These are phyloP conservation scores for Leptographium radiaticola DNA, from an alignment of 2,329 filamentous ascomycete genomes.

Conservation along the genomic window DNA sequence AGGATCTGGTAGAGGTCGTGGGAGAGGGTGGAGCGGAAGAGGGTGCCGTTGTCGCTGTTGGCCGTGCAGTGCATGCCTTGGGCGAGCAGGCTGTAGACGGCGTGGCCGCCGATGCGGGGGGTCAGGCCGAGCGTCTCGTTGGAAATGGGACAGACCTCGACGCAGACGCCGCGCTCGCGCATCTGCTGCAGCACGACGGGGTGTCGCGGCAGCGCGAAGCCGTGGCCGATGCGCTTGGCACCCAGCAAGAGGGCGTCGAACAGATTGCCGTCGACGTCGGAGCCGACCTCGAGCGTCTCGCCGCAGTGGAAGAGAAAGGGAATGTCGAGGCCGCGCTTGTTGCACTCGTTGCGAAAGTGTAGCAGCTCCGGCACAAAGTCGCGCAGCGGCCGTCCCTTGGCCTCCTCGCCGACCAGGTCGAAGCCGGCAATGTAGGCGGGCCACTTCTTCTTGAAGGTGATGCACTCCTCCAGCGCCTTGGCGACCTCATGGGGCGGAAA, in stretches of 20 bases:
- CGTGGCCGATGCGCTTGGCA: slow-evolving; percentile 60
- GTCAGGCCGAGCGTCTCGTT: slow-evolving; percentile 64
- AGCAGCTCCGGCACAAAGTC: slow-evolving; percentile 43
- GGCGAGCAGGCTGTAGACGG: slow-evolving; percentile 56
- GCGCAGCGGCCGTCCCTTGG: slow-evolving; percentile 43
- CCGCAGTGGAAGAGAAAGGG: slow-evolving; percentile 68
- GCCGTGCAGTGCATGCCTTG: slow-evolving; percentile 61
- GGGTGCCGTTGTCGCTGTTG: slow-evolving; percentile 61
- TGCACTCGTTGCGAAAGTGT: slow-evolving; percentile 40
- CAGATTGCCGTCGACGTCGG: slow-evolving; percentile 53
- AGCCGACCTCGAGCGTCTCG: slow-evolving; percentile 56
- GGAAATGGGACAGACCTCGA: slow-evolving; percentile 68
- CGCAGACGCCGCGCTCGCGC: slow-evolving; percentile 48
- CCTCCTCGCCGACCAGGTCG: slow-evolving; percentile 58
- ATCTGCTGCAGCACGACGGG: slow-evolving; percentile 53
- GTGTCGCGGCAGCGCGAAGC: slow-evolving; percentile 56
- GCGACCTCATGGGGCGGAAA: slow-evolving; percentile 35
- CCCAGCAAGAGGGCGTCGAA: slow-evolving; percentile 53
- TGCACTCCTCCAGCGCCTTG: slow-evolving; percentile 45
- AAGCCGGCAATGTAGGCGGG: slow-evolving; percentile 53
- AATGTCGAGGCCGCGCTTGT: slow-evolving; percentile 35
- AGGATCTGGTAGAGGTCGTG: slow-evolving; percentile 70
- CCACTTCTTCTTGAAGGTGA: slow-evolving; percentile 43
- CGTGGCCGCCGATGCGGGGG: slow-evolving; percentile 49
- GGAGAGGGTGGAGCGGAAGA: slow-evolving; percentile 60